Conservation (phyloP, 176 grass and related monocot genomes). For the Coix lacrymajobi region DNA sequence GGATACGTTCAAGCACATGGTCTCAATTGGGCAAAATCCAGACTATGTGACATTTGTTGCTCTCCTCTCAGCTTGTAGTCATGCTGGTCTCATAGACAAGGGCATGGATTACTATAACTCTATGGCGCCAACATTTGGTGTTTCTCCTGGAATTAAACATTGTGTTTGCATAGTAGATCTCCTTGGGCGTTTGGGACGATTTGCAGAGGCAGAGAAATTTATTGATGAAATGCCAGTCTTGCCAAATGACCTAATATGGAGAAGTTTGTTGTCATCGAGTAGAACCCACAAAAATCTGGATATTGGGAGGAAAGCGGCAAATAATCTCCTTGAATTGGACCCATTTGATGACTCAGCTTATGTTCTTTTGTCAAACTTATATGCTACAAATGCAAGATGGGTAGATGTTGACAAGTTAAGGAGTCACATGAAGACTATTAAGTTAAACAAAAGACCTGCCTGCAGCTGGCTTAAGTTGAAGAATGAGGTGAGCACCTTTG, state of each 20-base stretch:
- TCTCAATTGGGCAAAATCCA: constrained; percentile 45
- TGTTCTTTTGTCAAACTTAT: constrained; percentile 85
- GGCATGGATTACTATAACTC: constrained; percentile 61
- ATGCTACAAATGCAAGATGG: constrained; percentile 69
- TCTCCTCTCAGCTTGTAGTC: constrained; percentile 78
- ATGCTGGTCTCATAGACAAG: constrained; percentile 71
- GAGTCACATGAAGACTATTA: constrained; percentile 84
- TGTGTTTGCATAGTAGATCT: constrained; percentile 89
- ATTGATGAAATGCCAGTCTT: constrained; percentile 63
- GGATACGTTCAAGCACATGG: constrained; percentile 69
- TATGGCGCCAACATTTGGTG: constrained; percentile 57
- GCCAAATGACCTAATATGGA: constrained; percentile 82
- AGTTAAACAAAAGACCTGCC: constrained; percentile 75
- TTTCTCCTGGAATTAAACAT: constrained; percentile 78
- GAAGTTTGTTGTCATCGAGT: constrained; percentile 81
- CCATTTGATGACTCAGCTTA: constrained; percentile 88
- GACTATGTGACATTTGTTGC: constrained; percentile 78
- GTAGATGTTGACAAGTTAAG: constrained; percentile 71
- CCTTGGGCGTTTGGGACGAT: constrained; percentile 64
- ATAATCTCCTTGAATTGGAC: constrained; percentile 71
- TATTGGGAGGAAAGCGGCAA: constrained; percentile 63
- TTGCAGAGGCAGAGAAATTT: constrained; percentile 61
- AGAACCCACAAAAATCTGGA: constrained; percentile 74
- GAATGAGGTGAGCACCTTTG: constrained; percentile 72
- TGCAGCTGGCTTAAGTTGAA: constrained; percentile 91